phyloP scores from a whole-genome alignment of 805 yeast genomes.

The Suhomyces prunicola region DNA sequence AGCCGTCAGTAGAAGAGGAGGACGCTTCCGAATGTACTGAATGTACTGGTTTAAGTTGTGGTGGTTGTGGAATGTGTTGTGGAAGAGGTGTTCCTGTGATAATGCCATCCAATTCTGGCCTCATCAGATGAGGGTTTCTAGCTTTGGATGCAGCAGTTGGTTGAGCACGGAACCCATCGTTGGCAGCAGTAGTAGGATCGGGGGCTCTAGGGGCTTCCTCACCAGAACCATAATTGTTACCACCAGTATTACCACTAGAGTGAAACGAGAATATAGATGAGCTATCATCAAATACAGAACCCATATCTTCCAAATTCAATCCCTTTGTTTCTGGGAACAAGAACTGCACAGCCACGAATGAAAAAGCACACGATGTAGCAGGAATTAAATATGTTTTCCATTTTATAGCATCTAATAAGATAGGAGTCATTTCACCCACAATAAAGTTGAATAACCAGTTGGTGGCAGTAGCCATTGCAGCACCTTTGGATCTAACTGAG shows the following conservation, averaged over 20 bases:
- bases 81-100: constrained; percentile 27
- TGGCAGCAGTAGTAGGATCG: constrained; percentile 1
- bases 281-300: constrained; percentile 72
- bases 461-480: constrained; percentile 85
- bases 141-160: constrained; percentile 40
- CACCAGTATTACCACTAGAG: constrained; percentile 22
- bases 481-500: constrained; percentile 83
- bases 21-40: constrained; percentile 17
- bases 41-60: constrained; percentile 17
- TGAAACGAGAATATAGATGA: constrained; percentile 43
- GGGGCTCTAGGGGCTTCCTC: not conserved
- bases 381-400: constrained; percentile 85
- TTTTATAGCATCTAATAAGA: constrained; percentile 67
- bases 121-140: constrained; percentile 33
- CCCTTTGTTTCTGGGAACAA: constrained; percentile 91
- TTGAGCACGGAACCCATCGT: constrained; percentile 20
- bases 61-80: not conserved
- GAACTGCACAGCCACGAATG: constrained; percentile 68
- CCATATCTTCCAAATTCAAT: constrained; percentile 86
- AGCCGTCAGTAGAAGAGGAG: constrained; percentile 6
- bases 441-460: constrained; percentile 92
- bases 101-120: constrained; percentile 31
- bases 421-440: constrained; percentile 90
- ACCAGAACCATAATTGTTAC: constrained; percentile 1
- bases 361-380: constrained; percentile 69